Evolutionary conservation across 768 basidiomycete species (phyloP), one percentile per base, ranked within the genome.

Genomic region (Kwoniella pini): DNA sequence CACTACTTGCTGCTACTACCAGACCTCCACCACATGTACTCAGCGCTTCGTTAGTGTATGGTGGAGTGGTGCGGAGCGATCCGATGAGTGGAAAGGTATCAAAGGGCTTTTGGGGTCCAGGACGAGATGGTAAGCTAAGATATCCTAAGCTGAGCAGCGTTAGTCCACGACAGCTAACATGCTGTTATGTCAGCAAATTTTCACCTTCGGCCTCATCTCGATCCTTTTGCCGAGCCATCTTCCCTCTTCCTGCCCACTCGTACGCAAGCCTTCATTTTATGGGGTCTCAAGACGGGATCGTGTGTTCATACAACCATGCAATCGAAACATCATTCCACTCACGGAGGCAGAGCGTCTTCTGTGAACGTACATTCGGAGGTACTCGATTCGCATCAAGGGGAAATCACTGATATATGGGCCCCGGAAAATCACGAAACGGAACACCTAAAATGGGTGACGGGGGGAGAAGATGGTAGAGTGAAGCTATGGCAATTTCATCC

Each of bases 81-180:
- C 75, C 75, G 9, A 52, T 77, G 48, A 64, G 44, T 44, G 75
- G 73, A 2, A 73, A 73, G 27, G 63, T 69, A 1, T 64, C 70
- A n/a, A 75, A 73, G 36, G 75, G 75, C 1, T 75, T 63, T 50
- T 73, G 74, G 63, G 73, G 71, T 19, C 72, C 75, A 13, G 69
- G 68, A 3, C 46, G 65, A 53, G 67, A 72, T 59, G 61, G 60
- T 68, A 27, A 44, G 33, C 40, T 42, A 11, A 19, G 3, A 11
- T 38, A 13, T 19, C 13, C 11, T 13, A 13, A 27, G 33, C 4
- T 39, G 38, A 24, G 3, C 26, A 28, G 38, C 12, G 28, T 33
- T 1, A 38, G 28, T 27, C 2, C 13, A 15, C 27, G 39, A 26
- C 6, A 48, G 49, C 52, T 52, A 40, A 63, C 21, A 11, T 17